Conservation (phyloP, 192 early-diverging fungal genomes). For the Blastocladiella britannica region DNA sequence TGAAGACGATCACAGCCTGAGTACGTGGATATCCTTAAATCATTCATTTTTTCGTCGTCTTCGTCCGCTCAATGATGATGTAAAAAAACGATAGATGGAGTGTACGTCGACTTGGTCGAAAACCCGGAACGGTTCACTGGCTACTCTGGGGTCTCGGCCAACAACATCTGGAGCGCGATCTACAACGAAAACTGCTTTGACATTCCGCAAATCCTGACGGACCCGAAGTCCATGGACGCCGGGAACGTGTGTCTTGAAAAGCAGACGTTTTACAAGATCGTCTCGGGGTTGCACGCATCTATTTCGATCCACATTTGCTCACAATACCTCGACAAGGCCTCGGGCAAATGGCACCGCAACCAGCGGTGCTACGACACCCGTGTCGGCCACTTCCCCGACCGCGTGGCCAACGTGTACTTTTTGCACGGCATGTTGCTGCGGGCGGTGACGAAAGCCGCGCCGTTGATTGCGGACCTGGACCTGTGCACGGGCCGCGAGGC, state of each 20-base stretch:
- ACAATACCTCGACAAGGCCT: constrained; percentile 72
- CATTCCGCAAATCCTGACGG: constrained; percentile 32
- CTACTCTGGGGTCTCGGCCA: constrained; percentile 71
- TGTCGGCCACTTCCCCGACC: constrained; percentile 70
- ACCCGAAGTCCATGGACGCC: neutral
- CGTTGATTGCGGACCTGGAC: constrained; percentile 25
- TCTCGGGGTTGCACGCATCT: constrained; percentile 77
- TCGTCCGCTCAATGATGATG: too few relatives aligned
- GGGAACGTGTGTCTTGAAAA: constrained; percentile 53
- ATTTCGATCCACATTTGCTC: constrained; percentile 96
- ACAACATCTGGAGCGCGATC: constrained; percentile 83
- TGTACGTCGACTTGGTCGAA: constrained; percentile 69
- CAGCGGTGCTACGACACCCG: constrained; percentile 78
- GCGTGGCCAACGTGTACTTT: constrained; percentile 91
- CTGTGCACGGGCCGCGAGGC: constrained; percentile 46
- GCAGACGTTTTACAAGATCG: constrained; percentile 52
- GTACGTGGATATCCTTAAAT: constrained; percentile 1
- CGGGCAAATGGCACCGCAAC: constrained; percentile 72
- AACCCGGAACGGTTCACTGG: constrained; percentile 97
- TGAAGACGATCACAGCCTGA: constrained; percentile 45
- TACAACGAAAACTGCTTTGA: constrained; percentile 97
- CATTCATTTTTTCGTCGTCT: too few relatives aligned
- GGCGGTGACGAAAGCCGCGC: constrained; percentile 59
- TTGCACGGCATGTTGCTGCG: constrained; percentile 69
- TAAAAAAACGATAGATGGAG: constrained; percentile 22